Conservation (phyloP, 768 basidiomycete genomes). For the Gloeostereum incarnatum region DNA sequence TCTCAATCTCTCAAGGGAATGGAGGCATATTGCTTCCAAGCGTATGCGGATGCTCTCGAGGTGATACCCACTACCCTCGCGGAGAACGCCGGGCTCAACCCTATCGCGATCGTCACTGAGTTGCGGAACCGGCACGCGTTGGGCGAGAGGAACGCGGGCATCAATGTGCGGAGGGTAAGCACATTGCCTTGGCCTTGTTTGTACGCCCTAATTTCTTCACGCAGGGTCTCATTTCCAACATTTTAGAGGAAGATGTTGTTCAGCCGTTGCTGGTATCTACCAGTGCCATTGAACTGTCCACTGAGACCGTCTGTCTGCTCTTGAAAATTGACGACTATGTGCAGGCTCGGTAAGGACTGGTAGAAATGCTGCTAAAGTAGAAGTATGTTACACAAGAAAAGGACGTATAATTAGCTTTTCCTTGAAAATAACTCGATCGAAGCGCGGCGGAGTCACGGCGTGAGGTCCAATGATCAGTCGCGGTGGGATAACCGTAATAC, state of each 20-base stretch:
- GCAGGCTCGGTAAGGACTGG: conserved; percentile 47
- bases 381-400: no score
- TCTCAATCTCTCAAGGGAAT: conserved; percentile 93
- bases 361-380: no score
- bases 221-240: conserved; percentile 96
- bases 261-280: conserved; percentile 94
- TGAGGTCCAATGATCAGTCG: no score
- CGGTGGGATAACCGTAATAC: no score
- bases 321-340: conserved; percentile 95
- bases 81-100: conserved; percentile 97
- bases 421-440: no score
- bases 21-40: conserved; percentile 99
- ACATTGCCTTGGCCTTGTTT: not conserved
- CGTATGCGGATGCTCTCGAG: conserved; percentile 95
- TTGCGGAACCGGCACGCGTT: conserved; percentile 93
- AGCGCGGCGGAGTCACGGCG: no score
- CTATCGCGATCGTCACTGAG: conserved; percentile 97
- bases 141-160: conserved; percentile 91
- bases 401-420: no score
- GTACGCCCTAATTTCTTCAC: conserved; percentile 1
- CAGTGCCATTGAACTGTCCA: conserved; percentile 89
- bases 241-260: conserved; percentile 94
- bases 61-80: conserved; percentile 97
- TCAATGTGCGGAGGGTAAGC: conserved; percentile 92
- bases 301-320: conserved; percentile 95